Evolutionary conservation across 805 yeast genomes (phyloP).

Genomic region (Myxozyma neglecta): DNA sequence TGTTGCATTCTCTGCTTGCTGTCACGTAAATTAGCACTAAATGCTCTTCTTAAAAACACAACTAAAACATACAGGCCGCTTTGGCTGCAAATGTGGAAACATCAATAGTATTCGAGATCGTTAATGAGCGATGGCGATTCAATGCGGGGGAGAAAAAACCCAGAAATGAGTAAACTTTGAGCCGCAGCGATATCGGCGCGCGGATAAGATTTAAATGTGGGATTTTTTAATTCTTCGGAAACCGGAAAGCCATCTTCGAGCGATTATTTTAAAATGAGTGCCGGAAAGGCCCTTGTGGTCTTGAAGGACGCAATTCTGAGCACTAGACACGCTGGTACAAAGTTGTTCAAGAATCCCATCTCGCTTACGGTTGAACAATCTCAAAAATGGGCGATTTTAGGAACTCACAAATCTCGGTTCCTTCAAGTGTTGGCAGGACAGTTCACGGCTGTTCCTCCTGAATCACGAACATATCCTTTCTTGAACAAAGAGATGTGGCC

Average conservation of each 20-base stretch:
- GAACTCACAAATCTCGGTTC: constrained; percentile 56
- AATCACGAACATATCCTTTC: constrained; percentile 57
- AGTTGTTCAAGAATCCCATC: constrained; percentile 46
- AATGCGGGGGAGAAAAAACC: neutral
- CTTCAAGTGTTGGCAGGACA: constrained; percentile 59
- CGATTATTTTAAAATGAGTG: constrained; percentile 4
- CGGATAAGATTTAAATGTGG: neutral
- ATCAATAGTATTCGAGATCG: neutral
- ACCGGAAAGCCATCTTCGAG: neutral
- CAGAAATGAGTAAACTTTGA: neutral
- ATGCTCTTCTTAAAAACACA: neutral
- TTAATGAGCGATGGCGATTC: neutral
- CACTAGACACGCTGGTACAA: constrained; percentile 19
- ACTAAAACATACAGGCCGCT: constrained; percentile 7
- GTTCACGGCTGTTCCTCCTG: constrained; percentile 53
- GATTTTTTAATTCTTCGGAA: neutral
- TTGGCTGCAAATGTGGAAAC: constrained; percentile 8
- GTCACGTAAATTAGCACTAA: neutral
- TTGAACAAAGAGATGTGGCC: constrained; percentile 49
- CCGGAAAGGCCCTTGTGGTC: constrained; percentile 22
- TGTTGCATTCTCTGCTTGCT: neutral
- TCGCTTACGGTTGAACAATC: constrained; percentile 43
- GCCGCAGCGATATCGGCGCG: constrained; percentile 16
- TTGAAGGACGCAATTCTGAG: constrained; percentile 24
- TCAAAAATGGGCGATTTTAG: constrained; percentile 58